A percentile compares a stretch with the other conserved stretches of the same genome.
Evolutionary conservation across 164 flowering plant species (phyloP).

Genomic region (Vitis labrusca): DNA sequence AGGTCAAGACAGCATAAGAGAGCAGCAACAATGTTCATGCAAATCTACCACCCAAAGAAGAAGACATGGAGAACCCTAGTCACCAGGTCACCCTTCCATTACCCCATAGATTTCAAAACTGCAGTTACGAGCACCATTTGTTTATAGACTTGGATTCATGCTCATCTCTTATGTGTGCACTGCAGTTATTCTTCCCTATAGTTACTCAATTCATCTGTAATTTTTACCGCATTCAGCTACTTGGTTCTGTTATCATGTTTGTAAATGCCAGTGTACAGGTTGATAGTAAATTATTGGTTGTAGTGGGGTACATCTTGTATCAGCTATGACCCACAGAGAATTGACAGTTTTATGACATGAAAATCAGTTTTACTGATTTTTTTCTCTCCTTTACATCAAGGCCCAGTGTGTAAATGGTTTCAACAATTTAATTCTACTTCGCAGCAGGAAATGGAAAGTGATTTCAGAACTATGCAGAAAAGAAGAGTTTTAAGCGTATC

Average conservation of each 20-base stretch:
- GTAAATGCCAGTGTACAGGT: not conserved
- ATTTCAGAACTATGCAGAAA: not conserved
- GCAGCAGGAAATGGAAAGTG: not conserved
- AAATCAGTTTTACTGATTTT: not conserved
- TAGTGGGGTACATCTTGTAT: not conserved
- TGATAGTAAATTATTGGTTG: not conserved
- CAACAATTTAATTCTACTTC: too few relatives aligned
- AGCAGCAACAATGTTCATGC: slow-evolving; percentile 42
- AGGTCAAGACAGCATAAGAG: slow-evolving; percentile 47
- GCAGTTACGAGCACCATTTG: slow-evolving; percentile 68
- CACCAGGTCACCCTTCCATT: slow-evolving; percentile 53
- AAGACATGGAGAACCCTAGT: slow-evolving; percentile 65
- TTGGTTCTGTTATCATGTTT: not conserved
- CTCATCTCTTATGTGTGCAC: too few relatives aligned
- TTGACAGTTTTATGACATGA: not conserved
- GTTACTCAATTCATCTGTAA: slow-evolving; percentile 6
- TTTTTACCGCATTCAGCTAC: not conserved
- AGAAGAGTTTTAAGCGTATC: not conserved
- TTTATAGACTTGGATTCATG: not conserved
- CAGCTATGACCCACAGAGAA: not conserved
- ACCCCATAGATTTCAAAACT: slow-evolving; percentile 52
- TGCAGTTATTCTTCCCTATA: too few relatives aligned
- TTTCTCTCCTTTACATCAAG: too few relatives aligned
- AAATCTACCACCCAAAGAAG: slow-evolving; percentile 66
- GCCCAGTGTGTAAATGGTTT: too few relatives aligned